Evolutionary conservation across 1,139 yeast genomes (phyloP), one percentile per base, ranked within the genome.

Genomic region (Hansenula lynferdii): DNA sequence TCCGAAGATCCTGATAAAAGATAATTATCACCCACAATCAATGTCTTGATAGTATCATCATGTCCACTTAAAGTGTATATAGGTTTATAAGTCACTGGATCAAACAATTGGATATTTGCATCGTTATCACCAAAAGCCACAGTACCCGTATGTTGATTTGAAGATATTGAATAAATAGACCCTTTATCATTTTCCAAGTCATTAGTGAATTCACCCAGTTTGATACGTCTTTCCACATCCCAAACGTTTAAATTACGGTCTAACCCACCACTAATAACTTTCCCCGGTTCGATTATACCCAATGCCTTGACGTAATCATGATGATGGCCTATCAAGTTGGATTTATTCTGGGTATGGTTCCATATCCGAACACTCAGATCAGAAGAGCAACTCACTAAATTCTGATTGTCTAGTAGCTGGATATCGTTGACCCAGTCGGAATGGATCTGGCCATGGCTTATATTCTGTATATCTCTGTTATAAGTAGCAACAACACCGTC

Each of bases 341-440:
- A 65, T 8, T 65, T 56, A 30, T 64, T 62, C 6, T 61, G 48
- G 36, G 56, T 45, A 37, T 66, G 77, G 50, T 76, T 71, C 73
- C 92, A 79, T 26, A 81, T 62, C 53, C 84, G 85, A 28, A 92
- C 77, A 2, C 94, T 79, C 43, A 89, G 69, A 57, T 92, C 98
- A 14, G 94, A 80, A 5, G 96, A 85, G 48, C 95, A 85, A 1
- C 92, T 70, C 1, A 84, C 80, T 35, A 84, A 64, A 17, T 64
- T 53, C 45, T 70, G 68, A 39, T 65, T 57, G 44, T 69, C 65
- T 35, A 77, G 67, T 38, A 82, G 64, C 37, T 72, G 65, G 33
- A 90, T 61, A 57, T 85, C 97, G 53, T 86, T 86, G 40, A 87
- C 80, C 97, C 97, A 92, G 57, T 90, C 95, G 29, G 90, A 80